Base-by-base conservation (phyloP, 345 rosid genomes). In the Boechera stricta region DNA sequence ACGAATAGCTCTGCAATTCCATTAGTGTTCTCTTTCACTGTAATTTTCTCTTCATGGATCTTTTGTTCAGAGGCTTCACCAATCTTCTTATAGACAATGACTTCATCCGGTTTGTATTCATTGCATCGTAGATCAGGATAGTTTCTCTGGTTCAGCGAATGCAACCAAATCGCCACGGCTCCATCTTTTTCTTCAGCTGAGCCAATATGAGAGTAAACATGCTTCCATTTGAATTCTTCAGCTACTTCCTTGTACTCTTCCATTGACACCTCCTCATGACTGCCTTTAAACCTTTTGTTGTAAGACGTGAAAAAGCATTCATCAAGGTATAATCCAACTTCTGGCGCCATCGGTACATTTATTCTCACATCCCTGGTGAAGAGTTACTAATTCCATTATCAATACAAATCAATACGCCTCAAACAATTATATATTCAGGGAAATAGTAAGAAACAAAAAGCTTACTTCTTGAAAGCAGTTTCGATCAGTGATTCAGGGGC, bases 291-390 rank as follows among this genome's bases (percentile, higher is more conserved):
- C 73, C 88, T 91, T 68, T 87, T 77, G 80, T 91, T 92, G 69
- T 92, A 89, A 6, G 99, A 91, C 1, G 96, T 32, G 64, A 95
- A 91, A 62, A 88, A 45, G 85, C 99, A 95, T 79, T 92, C 99
- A 10, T 95, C 99, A 85, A 95, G 84, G 88, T 92, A 92, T 49
- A 95, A 79, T 26, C 98, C 99, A 58, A 92, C 96, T 77, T 95
- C 98, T n/a, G 99, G 99, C 12, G 98, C 99, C 0, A 94, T 92
- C 1, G 99, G 97, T 48, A 92, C 93, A 66, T 62, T 91, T 18
- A 92, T 83, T 29, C 78, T 79, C 26, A 92, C 85, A 79, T 89
- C 83, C 93, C 97, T 95, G 60, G 5, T 45, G 33, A 13, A 42
- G 9, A 64, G 44, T 49, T 16, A 16, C 31, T 39, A 68, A 28